Evolutionary conservation across 306 rosid species (phyloP), one percentile per base, ranked within the genome.

Genomic region (Dalbergia cultrata): DNA sequence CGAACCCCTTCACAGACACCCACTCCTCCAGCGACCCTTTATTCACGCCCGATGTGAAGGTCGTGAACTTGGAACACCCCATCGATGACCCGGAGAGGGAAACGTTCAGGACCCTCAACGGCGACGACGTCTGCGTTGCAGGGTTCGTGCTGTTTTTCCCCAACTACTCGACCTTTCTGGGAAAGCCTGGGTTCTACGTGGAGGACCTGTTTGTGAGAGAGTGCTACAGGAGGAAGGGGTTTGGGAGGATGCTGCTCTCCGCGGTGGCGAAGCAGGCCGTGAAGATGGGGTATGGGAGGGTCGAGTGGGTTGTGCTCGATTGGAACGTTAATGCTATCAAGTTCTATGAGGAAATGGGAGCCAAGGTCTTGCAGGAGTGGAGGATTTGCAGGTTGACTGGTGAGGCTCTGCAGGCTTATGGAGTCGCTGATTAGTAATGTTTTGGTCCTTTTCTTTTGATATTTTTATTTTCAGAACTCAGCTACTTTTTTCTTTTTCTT

Each of bases 191-290:
- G 81, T 91, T 95, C 37, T 95, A 91, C 11, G 76, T 95, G 9
- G 97, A 95, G 87, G 95, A 92, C 73, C 3, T 95, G 70, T 91
- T 91, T 60, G 95, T 95, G 66, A 88, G 98, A 65, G 97, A 90
- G 80, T 85, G 93, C 57, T 95, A 91, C 11, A 58, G 97, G 66
- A 88, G 98, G 84, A 95, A 87, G 17, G 97, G 98, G 53, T 31
- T 95, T 3, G 95, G 98, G 59, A 91, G 66, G 39, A 82, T 87
- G 85, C 68, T 94, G 68, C 86, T 92, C 1, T 82, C 93, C 0
- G 89, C 92, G 8, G 97, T 94, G 78, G 97, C 97, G 3, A 89
- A 76, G 35, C 98, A 94, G 52, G 98, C 98, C 5, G 98, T 92
- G 88, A 87, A 82, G 84, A 91, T 92, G 98, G 97, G 90, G 7